Evolutionary conservation across 2,329 filamentous ascomycete genomes (phyloP).

Genomic region (Stromatinia cepivora): DNA sequence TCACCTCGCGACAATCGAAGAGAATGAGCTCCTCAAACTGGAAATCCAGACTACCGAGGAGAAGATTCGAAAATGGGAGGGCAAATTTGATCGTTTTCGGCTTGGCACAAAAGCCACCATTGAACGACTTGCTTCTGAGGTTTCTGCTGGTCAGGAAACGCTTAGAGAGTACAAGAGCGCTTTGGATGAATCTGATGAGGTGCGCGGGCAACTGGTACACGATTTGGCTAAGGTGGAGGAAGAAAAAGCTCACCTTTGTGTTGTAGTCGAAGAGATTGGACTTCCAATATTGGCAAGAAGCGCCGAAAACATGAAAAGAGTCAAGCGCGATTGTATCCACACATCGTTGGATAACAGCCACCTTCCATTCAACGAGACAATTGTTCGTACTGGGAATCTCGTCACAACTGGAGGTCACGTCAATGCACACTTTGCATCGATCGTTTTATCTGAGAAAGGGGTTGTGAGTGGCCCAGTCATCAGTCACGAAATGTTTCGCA

Average conservation of each 20-base stretch:
- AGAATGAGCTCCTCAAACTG: not conserved
- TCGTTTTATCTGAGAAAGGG: not conserved
- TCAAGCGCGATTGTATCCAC: not conserved
- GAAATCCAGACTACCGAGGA: not conserved
- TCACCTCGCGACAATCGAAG: not conserved
- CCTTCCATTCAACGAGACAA: not conserved
- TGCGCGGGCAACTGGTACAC: not conserved
- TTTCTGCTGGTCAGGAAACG: not conserved
- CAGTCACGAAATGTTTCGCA: not conserved
- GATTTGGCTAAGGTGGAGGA: not conserved
- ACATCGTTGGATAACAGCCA: not conserved
- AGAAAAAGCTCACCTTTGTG: not conserved
- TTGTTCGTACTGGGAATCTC: not conserved
- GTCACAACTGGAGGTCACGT: constrained; percentile 10
- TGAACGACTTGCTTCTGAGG: not conserved
- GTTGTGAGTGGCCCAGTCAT: not conserved
- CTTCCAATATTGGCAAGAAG: constrained; percentile 9
- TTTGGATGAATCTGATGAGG: not conserved
- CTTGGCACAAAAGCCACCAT: not conserved
- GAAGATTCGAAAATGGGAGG: not conserved
- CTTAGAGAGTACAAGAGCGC: not conserved
- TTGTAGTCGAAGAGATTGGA: not conserved
- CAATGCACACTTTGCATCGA: constrained; percentile 2
- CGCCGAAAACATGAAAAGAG: not conserved
- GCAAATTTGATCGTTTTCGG: not conserved